phyloP scores from a whole-genome alignment of 129 eudicot species.

The Artemisia annua region DNA sequence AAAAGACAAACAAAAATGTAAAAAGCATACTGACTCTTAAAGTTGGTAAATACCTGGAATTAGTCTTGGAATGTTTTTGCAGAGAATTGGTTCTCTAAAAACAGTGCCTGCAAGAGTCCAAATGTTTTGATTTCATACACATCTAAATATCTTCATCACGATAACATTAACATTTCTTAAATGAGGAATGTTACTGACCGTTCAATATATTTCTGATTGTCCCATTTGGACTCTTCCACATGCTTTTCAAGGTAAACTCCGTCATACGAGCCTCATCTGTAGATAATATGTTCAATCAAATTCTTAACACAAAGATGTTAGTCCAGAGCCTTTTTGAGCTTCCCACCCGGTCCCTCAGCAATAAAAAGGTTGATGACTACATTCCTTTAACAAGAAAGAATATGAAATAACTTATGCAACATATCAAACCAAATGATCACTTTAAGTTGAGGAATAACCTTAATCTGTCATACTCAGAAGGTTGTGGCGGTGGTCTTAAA shows the following conservation, averaged over 20 bases:
- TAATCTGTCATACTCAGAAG: constrained; percentile 59
- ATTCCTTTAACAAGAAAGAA: constrained; percentile 44
- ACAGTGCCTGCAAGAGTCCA: constrained; percentile 40
- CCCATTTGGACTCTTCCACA: constrained; percentile 97
- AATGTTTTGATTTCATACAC: not conserved
- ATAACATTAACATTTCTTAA: not conserved
- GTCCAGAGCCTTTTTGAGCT: constrained; percentile 62
- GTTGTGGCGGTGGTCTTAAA: constrained; percentile 62
- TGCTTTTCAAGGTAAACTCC: constrained; percentile 72
- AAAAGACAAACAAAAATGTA: too few relatives aligned
- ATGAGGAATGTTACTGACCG: constrained; percentile 37
- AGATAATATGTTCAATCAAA: constrained; percentile 1
- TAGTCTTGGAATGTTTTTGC: too few relatives aligned
- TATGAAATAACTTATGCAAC: not conserved
- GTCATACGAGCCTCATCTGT: constrained; percentile 52
- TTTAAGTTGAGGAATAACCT: constrained; percentile 43
- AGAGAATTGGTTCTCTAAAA: too few relatives aligned
- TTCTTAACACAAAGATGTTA: not conserved
- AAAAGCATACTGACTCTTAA: too few relatives aligned
- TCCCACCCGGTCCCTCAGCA: constrained; percentile 70
- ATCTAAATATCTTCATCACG: not conserved
- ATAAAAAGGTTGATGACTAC: constrained; percentile 68
- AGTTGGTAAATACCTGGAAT: too few relatives aligned
- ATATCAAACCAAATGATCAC: constrained; percentile 11
- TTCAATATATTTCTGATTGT: constrained; percentile 85